These are phyloP conservation scores for Neoarthrinium moseri DNA, from an alignment of 2,329 filamentous ascomycete species.

Conservation along the genomic window DNA sequence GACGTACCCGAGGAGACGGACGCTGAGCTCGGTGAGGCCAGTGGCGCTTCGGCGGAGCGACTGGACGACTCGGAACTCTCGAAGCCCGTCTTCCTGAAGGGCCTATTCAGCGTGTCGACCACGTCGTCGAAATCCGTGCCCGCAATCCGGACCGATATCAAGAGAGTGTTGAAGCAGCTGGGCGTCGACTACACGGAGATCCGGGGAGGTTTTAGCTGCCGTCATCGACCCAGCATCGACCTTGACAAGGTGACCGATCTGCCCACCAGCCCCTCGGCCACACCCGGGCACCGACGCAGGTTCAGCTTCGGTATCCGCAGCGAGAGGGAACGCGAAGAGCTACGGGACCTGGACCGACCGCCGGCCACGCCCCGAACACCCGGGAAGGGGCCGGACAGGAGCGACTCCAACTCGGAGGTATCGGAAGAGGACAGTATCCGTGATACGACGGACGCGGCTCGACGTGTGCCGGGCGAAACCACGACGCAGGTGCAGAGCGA, in stretches of 20 bases:
- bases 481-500: slow-evolving; percentile 91
- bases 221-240: slow-evolving; percentile 86
- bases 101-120: slow-evolving; percentile 94
- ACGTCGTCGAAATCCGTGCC: slow-evolving; percentile 88
- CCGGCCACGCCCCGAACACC: slow-evolving; percentile 49
- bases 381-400: slow-evolving; percentile 55
- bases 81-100: slow-evolving; percentile 94
- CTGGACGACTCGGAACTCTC: slow-evolving; percentile 73
- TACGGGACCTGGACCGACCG: slow-evolving; percentile 57
- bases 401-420: slow-evolving; percentile 83
- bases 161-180: slow-evolving; percentile 81
- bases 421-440: slow-evolving; percentile 71
- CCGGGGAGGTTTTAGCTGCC: slow-evolving; percentile 88
- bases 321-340: slow-evolving; percentile 70
- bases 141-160: slow-evolving; percentile 85
- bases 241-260: slow-evolving; percentile 69
- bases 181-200: slow-evolving; percentile 92
- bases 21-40: slow-evolving; percentile 66
- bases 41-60: slow-evolving; percentile 59
- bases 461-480: slow-evolving; percentile 76
- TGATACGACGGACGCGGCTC: slow-evolving; percentile 48
- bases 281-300: slow-evolving; percentile 65
- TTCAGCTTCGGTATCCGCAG: slow-evolving; percentile 78
- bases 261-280: slow-evolving; percentile 56
- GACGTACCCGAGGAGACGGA: slow-evolving; percentile 92